phyloP scores from a whole-genome alignment of 352 stramenopile genomes.

The Globisporangium lucens region DNA sequence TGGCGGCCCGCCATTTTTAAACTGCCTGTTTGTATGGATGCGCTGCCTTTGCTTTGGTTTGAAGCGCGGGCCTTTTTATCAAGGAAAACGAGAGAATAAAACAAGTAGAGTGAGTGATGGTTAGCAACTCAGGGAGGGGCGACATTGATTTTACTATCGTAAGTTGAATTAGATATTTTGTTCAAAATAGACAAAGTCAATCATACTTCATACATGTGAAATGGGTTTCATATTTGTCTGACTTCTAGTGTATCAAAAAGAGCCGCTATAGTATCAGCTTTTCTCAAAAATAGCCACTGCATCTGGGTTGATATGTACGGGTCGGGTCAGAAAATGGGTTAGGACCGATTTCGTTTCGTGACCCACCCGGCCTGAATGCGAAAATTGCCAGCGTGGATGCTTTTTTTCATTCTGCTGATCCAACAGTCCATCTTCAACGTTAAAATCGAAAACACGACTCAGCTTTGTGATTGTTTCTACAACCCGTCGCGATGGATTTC shows the following conservation, averaged over 20 bases:
- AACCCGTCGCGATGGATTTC: background rate
- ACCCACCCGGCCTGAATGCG: constrained; percentile 2
- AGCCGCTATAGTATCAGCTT: background rate
- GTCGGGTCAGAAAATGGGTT: too few relatives aligned
- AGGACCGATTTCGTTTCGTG: too few relatives aligned
- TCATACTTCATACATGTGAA: too few relatives aligned
- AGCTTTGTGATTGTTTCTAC: background rate
- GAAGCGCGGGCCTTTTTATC: background rate
- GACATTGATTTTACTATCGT: background rate
- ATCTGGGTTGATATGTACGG: background rate
- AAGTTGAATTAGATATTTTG: too few relatives aligned
- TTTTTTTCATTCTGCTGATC: constrained; percentile 8
- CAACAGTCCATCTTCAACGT: constrained; percentile 1
- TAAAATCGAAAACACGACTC: background rate
- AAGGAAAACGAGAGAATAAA: background rate
- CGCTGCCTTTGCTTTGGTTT: background rate
- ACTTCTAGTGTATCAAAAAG: background rate
- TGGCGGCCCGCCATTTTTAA: constrained; percentile 44
- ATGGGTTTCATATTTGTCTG: too few relatives aligned
- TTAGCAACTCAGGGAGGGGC: background rate
- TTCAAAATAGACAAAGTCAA: too few relatives aligned
- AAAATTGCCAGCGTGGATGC: constrained; percentile 3
- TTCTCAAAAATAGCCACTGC: background rate
- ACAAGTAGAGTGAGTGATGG: background rate
- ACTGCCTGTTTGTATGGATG: constrained; percentile 16